Evolutionary conservation across 257 asterid genomes (phyloP), one percentile per base, ranked within the genome.

Genomic region (Phtheirospermum japonicum): DNA sequence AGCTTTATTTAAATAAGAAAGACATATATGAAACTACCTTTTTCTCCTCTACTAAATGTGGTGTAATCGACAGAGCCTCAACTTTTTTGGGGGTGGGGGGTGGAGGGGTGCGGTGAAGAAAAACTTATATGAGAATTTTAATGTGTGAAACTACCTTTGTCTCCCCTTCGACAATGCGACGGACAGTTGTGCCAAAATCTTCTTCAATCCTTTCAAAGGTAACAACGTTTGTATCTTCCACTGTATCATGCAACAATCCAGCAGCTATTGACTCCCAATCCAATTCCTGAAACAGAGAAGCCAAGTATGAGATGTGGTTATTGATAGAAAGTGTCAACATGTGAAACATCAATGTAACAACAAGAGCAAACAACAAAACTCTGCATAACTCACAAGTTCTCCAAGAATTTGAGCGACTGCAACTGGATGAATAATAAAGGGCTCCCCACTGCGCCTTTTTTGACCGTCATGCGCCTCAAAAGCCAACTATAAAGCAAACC

Each of bases 221-320:
- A 61, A 87, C 90, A 60, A 85, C 75, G 71, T 72, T 72, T 34
- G 96, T 88, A 66, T 88, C 96, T 70, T 88, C 96, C 56, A 88
- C 92, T 0, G 96, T 88, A 71, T 88, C 96, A 81, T 88, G 96
- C 23, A 88, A 79, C 60, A 88, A 81, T 59, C 96, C 96, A 65
- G 96, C 95, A 62, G 91, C 95, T 70, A 88, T 75, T 39, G 96
- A 85, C 78, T 88, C 91, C 94, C 96, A 88, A 72, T 88, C 95
- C 78, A 83, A 67, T 68, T 88, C 96, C 95, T 88, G 62, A 70
- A 73, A 75, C 34, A 11, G 63, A 54, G 54, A 31, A 51, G 52
- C 12, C 30, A 13, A 18, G 64, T 61, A 23, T 11, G 18, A 54
- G 56, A 36, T 17, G 31, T 33, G 61, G 50, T 19, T 52, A 48